These are phyloP conservation scores for Lupinus albus DNA, from an alignment of 306 rosid genomes.

Conservation along the genomic window DNA sequence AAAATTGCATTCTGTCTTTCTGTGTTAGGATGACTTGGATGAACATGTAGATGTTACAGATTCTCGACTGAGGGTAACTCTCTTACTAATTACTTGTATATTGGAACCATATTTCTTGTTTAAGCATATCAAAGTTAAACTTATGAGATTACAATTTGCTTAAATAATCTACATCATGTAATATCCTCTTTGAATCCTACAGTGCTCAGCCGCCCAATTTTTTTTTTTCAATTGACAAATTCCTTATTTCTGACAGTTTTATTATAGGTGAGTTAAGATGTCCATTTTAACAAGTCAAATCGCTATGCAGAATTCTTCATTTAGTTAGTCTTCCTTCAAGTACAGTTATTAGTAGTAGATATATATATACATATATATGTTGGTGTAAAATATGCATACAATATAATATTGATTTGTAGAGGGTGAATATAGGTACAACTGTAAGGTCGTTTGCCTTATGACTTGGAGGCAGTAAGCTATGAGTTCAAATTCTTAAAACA, in stretches of 20 bases:
- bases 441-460: no score
- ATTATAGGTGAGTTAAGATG: no score
- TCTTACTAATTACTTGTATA: conserved; percentile 33
- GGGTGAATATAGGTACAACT: no score
- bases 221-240: not conserved
- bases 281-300: no score
- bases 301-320: no score
- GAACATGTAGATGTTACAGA: conserved; percentile 86
- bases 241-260: no score
- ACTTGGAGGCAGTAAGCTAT: no score
- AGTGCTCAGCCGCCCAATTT: not conserved
- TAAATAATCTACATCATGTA: conserved; percentile 10
- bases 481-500: no score
- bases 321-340: not conserved
- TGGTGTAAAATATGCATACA: not conserved
- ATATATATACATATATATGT: not conserved
- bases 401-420: no score
- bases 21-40: conserved; percentile 91
- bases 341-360: not conserved
- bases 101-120: conserved; percentile 16
- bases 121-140: not conserved
- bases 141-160: conserved; percentile 21
- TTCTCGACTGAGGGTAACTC: conserved; percentile 82
- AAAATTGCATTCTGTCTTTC: conserved; percentile 26
- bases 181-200: conserved; percentile 14